Evolutionary conservation across 345 rosid species (phyloP), one percentile per base, ranked within the genome.

Genomic region (Arabidopsis arenosa): DNA sequence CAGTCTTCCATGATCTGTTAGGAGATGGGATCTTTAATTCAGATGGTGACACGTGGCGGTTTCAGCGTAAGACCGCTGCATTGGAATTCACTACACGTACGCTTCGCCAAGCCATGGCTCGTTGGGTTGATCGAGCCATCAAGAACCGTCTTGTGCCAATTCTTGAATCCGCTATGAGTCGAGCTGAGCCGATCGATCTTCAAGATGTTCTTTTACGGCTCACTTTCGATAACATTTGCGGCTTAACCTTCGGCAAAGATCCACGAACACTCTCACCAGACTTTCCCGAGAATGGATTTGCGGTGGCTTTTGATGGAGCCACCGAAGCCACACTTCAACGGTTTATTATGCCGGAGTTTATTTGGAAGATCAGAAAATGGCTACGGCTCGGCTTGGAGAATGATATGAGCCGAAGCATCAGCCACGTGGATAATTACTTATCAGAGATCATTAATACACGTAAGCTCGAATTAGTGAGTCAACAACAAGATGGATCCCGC

Each of bases 11-110:
- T 52, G 96, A 90, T 75, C 75, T 90, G 63, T 85, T 90, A 0
- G 93, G 92, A 0, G 85, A 88, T 8, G 96, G 93, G 57, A 90
- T 90, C 66, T 88, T 88, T 63, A 90, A 90, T 62, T 80, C 90
- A 0, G 96, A 90, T 48, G 96, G 96, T 0, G 88, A 88, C 76
- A 88, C 88, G 68, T 90, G 93, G 96, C 70, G 80, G 32, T 90
- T 86, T 70, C 96, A 90, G 67, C 87, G 96, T 8, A 90, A 84
- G 81, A 88, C 96, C 2, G 93, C 93, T n/a, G 96, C 96, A n/a
- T 68, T 90, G 48, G 96, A 89, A 51, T 89, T 87, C 63, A 88
- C 93, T 79, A 89, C 96, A 33, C 75, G 88, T 68, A 88, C 91
- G 35, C 80, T 88, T 17, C 92, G 93, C 39, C 91, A 88, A 81